Evolutionary conservation across 2,329 filamentous ascomycete species (phyloP).

Genomic region (Sclerotinia spermophila): DNA sequence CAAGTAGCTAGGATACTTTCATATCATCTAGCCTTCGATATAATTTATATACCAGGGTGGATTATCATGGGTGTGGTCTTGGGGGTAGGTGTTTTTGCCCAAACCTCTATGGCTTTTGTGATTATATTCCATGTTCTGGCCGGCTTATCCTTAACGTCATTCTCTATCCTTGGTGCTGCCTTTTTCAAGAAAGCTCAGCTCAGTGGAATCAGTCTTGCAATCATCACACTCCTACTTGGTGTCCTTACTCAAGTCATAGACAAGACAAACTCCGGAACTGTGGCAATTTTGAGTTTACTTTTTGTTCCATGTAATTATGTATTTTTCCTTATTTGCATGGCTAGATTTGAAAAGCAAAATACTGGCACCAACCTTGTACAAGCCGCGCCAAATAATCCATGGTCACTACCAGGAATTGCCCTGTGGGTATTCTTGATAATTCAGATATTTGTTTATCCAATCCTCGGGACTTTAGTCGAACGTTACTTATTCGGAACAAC

Average conservation of each 20-base stretch:
- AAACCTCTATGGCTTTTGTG: constrained; percentile 62
- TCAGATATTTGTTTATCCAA: constrained; percentile 74
- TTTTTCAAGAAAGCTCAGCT: constrained; percentile 87
- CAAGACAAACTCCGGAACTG: constrained; percentile 58
- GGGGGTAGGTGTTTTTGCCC: constrained; percentile 58
- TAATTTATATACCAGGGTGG: constrained; percentile 81
- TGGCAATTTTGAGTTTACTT: constrained; percentile 67
- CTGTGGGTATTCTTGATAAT: constrained; percentile 75
- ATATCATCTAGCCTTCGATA: constrained; percentile 74
- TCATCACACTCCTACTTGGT: constrained; percentile 70
- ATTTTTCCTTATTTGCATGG: constrained; percentile 71
- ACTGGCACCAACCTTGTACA: constrained; percentile 57
- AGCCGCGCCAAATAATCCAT: constrained; percentile 61
- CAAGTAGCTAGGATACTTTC: constrained; percentile 75
- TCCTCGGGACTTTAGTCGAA: constrained; percentile 73
- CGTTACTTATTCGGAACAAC: constrained; percentile 71
- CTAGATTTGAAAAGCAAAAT: constrained; percentile 67
- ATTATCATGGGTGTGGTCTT: constrained; percentile 68
- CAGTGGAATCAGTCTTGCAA: constrained; percentile 74
- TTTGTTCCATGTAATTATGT: constrained; percentile 89
- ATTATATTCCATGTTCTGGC: constrained; percentile 70
- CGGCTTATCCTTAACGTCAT: constrained; percentile 75
- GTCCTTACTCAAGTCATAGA: constrained; percentile 73
- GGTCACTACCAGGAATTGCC: constrained; percentile 66
- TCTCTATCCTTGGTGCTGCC: constrained; percentile 74